Base-by-base conservation (phyloP, 257 asterid species). In the Solanum bulbocastanum region DNA sequence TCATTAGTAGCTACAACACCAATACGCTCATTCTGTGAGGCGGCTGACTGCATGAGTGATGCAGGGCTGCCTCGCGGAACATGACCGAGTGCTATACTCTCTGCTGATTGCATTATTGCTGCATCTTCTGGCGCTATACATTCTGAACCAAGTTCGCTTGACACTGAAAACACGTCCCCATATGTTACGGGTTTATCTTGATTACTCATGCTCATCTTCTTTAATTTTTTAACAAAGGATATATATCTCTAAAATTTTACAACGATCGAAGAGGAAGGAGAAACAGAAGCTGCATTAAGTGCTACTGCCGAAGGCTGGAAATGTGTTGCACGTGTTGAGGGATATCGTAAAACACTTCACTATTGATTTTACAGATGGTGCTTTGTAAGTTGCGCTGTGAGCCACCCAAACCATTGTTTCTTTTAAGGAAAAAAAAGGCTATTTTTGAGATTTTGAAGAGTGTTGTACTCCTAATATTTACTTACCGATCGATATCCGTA, bases 41-140 rank as follows among this genome's bases (percentile, higher is more conserved):
- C 98, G 5, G 98, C 99, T 0, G 96, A 91, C 60, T 94, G 93
- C 95, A 95, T 72, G 36, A 87, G 88, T 1, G 92, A 91, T 3
- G 96, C 96, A 4, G 98, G 92, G 2, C 95, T 94, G 0, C 92
- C 98, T 81, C 82, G 89, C 8, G 81, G 92, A 15, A 91, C 87
- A 71, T 92, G 89, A 23, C 98, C 98, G 16, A 94, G 89, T 14
- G 87, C 91, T 49, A 44, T 13, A 39, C 69, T 89, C 90, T 96
- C 99, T 3, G 96, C 98, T 2, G 93, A 87, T 86, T 93, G 96
- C 88, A 95, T 87, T 30, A 87, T 33, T 68, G 96, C 93, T 60
- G 98, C 98, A 72, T 94, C 99, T 86, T 91, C 91, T 33, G 95
- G 98, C 4, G 96, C 88, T 40, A 96, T 88, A 3, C 93, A 90